Conservation (phyloP, 306 rosid species). For the Pyrus communis region DNA sequence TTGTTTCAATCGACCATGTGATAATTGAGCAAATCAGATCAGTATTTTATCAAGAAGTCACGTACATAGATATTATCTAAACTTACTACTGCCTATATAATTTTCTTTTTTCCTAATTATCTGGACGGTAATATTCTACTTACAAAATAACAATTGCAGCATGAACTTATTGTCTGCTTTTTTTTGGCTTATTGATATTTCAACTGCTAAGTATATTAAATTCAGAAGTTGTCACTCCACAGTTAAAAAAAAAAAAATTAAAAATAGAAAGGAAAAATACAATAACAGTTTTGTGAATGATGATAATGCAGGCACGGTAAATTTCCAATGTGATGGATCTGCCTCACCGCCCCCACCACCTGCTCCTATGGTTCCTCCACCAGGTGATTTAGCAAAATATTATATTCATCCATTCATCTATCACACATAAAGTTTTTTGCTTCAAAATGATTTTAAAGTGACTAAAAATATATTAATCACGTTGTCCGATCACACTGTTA, state of each 20-base stretch:
- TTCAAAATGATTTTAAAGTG: not conserved
- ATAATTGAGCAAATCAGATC: too few relatives aligned
- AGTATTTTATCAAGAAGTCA: too few relatives aligned
- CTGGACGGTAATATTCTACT: not conserved
- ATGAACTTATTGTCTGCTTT: not conserved
- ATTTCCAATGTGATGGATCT: constrained; percentile 14
- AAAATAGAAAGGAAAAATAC: not conserved
- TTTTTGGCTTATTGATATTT: not conserved
- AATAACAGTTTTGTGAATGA: not conserved
- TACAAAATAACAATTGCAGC: not conserved
- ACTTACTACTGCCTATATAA: not conserved
- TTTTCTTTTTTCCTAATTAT: too few relatives aligned
- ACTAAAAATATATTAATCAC: not conserved
- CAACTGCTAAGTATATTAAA: not conserved
- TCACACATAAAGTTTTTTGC: not conserved
- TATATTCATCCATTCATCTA: not conserved
- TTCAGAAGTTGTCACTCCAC: not conserved
- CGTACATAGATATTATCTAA: not conserved
- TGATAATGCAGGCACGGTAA: constrained; percentile 20
- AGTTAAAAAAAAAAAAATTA: too few relatives aligned
- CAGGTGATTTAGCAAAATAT: not conserved
- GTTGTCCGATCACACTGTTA: not conserved
- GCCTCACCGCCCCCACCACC: constrained; percentile 7
- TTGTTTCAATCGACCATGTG: not conserved
- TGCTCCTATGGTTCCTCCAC: constrained; percentile 2